Conservation (phyloP, 192 early-diverging fungal species). For the Dissophora globulifera region DNA sequence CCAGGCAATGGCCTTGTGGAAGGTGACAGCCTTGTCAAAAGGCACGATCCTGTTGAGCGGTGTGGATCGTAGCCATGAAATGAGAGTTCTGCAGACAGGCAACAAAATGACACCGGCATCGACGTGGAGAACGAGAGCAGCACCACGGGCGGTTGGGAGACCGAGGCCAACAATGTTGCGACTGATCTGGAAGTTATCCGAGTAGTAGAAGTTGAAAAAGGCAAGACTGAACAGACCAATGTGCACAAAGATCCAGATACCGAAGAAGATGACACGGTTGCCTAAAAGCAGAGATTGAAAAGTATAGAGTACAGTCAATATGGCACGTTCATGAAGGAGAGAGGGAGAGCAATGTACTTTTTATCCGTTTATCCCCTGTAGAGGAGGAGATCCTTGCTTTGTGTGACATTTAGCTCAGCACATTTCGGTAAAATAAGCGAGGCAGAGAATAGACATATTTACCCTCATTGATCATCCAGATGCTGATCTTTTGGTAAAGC, state of each 20-base stretch:
- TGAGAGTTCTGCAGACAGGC: constrained; percentile 83
- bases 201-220: constrained; percentile 70
- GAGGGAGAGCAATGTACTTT: no score
- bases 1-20: constrained; percentile 79
- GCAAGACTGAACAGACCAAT: constrained; percentile 65
- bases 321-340: no score
- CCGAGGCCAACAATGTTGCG: constrained; percentile 62
- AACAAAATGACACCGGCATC: constrained; percentile 79
- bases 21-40: constrained; percentile 78
- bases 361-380: no score
- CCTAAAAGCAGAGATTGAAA: constrained; percentile 46
- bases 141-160: constrained; percentile 67
- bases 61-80: constrained; percentile 63
- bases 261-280: constrained; percentile 53
- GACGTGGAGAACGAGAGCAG: constrained; percentile 77
- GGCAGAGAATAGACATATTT: background rate
- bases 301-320: no score
- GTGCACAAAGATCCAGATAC: constrained; percentile 69
- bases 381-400: no score
- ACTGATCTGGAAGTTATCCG: constrained; percentile 62
- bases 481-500: constrained; percentile 52
- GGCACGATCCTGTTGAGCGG: constrained; percentile 70
- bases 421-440: background rate
- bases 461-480: constrained; percentile 64
- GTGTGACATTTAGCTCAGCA: no score